Evolutionary conservation across 2,329 filamentous ascomycete species (phyloP).

Genomic region (Sporothrix curviconia): DNA sequence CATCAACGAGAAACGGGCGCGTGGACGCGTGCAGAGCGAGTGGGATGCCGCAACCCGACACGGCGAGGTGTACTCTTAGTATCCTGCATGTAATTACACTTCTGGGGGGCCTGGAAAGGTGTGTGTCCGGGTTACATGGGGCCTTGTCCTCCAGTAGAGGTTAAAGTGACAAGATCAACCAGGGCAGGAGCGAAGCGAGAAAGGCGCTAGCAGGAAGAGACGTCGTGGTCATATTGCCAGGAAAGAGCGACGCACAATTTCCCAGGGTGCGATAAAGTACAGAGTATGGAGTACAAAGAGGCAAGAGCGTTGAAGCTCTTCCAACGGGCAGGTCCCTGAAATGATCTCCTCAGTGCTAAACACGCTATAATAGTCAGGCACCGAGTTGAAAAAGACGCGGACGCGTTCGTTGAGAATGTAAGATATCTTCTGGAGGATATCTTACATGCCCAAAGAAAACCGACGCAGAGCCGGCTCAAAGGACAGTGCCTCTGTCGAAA

Average conservation of each 20-base stretch:
- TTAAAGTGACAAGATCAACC: too few relatives aligned
- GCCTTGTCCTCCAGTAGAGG: too few relatives aligned
- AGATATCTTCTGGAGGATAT: not conserved
- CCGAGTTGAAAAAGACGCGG: not conserved
- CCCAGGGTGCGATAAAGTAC: too few relatives aligned
- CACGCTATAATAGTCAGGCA: not conserved
- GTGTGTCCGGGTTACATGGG: not conserved
- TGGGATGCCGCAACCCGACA: not conserved
- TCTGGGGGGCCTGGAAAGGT: not conserved
- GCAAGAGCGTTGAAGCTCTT: not conserved
- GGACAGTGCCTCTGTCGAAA: not conserved
- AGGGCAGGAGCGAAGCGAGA: too few relatives aligned
- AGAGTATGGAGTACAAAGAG: not conserved
- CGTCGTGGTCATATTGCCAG: too few relatives aligned
- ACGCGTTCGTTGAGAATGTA: not conserved
- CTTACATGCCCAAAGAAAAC: not conserved
- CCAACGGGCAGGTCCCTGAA: not conserved
- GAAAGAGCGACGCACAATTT: too few relatives aligned
- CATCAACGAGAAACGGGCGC: not conserved
- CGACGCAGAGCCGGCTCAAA: not conserved
- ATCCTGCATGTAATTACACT: constrained; percentile 6
- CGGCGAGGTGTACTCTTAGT: too few relatives aligned
- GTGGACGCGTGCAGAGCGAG: not conserved
- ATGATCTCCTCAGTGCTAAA: too few relatives aligned
- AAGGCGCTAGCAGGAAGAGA: too few relatives aligned